Evolutionary conservation across 306 rosid species (phyloP).

Genomic region (Biancaea sappan): DNA sequence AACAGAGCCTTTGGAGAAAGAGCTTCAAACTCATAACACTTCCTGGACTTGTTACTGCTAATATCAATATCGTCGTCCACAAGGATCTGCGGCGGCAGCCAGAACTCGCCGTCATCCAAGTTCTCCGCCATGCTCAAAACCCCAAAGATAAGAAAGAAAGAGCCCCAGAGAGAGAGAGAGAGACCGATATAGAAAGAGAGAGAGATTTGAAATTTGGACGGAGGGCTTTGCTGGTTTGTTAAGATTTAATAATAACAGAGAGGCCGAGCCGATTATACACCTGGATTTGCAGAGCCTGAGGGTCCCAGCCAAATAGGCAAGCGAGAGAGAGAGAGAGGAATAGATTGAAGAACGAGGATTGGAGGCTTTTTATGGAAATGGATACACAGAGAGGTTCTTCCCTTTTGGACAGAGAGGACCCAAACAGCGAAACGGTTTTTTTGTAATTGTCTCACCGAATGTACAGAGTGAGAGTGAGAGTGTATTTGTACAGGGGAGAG

Average conservation of each 20-base stretch:
- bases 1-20: constrained; percentile 5
- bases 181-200: background rate
- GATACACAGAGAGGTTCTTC: background rate
- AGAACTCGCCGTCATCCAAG: constrained; percentile 69
- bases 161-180: too few species aligned
- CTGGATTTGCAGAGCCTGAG: constrained; percentile 21
- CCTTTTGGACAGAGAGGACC: background rate
- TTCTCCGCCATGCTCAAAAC: background rate
- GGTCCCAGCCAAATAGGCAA: constrained; percentile 21
- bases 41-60: background rate
- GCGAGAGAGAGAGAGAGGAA: constrained; percentile 4
- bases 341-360: background rate
- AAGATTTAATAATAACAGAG: constrained; percentile 37
- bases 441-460: background rate
- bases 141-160: background rate
- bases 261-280: background rate
- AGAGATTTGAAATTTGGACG: background rate
- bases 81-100: constrained; percentile 80
- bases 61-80: constrained; percentile 50
- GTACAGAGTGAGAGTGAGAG: background rate
- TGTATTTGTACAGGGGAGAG: background rate
- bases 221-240: constrained; percentile 22
- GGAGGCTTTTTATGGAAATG: background rate
- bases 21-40: constrained; percentile 13
- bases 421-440: background rate